Evolutionary conservation across 495 filamentous ascomycete genomes (phyloP).

Genomic region (Daldinia loculata): DNA sequence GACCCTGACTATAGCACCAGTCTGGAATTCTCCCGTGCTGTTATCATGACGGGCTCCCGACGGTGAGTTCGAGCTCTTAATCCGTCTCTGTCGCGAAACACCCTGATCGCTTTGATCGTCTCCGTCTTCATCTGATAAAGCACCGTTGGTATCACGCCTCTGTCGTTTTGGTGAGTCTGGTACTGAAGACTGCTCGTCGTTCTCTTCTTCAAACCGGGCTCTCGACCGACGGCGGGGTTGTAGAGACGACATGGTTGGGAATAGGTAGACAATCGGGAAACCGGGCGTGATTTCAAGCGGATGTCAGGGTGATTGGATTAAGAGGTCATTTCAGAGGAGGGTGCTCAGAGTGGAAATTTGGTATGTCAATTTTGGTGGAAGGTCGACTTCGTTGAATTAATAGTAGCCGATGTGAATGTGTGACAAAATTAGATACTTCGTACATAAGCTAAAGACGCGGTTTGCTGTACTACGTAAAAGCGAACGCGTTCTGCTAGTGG

Average conservation of each 20-base stretch:
- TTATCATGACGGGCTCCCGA: slow-evolving; percentile 10
- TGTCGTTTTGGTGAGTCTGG: slow-evolving; percentile 43
- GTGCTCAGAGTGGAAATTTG: not conserved
- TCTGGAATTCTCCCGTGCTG: slow-evolving; percentile 60
- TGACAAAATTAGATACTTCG: not conserved
- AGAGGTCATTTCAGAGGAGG: not conserved
- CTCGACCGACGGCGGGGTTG: slow-evolving; percentile 47
- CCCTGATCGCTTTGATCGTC: slow-evolving; percentile 14
- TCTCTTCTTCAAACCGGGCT: slow-evolving; percentile 49
- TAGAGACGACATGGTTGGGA: slow-evolving; percentile 33
- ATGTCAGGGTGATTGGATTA: not conserved
- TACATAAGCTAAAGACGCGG: slow-evolving; percentile 1
- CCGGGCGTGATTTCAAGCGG: not conserved
- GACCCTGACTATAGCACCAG: slow-evolving; percentile 90
- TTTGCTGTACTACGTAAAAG: not conserved
- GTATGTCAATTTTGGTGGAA: not conserved
- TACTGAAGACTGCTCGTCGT: slow-evolving; percentile 43
- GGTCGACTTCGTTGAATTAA: not conserved
- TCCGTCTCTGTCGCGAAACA: slow-evolving; percentile 7
- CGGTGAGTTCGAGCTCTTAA: slow-evolving; percentile 28
- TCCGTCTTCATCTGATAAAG: slow-evolving; percentile 22
- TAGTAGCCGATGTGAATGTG: not conserved
- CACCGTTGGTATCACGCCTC: slow-evolving; percentile 12
- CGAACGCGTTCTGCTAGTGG: slow-evolving; percentile 9
- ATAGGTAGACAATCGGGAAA: not conserved